A percentile compares a stretch with the other conserved stretches of the same genome.
These are phyloP conservation scores for Pascua guehoae DNA, from an alignment of 1,284 basidiomycete genomes.

Conservation along the genomic window DNA sequence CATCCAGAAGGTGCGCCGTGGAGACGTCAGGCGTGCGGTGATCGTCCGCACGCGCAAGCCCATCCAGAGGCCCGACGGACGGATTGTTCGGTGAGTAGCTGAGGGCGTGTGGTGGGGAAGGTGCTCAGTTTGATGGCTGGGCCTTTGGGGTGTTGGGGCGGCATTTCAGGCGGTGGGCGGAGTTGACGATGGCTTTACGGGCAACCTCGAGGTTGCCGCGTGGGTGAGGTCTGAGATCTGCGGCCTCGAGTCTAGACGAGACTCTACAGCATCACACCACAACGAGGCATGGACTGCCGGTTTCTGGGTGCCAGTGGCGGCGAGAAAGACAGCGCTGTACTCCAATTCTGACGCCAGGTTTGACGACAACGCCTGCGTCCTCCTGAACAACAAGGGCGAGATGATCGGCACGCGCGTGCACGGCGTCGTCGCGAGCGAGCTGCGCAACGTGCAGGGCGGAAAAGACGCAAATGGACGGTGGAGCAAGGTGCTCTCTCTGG, in stretches of 20 bases:
- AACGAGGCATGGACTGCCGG: too few relatives aligned
- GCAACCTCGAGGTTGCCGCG: not conserved
- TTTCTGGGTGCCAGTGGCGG: too few relatives aligned
- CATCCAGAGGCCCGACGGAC: constrained; percentile 40
- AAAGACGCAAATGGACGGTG: constrained; percentile 64
- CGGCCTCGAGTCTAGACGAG: too few relatives aligned
- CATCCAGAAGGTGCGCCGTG: constrained; percentile 71
- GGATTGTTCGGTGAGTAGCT: constrained; percentile 39
- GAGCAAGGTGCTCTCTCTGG: constrained; percentile 89
- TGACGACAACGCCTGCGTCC: constrained; percentile 95
- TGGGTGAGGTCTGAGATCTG: not conserved
- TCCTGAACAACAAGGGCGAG: constrained; percentile 95
- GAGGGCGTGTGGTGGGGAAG: not conserved
- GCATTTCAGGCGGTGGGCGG: not conserved
- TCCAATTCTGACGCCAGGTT: constrained; percentile 57
- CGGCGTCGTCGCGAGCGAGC: constrained; percentile 85
- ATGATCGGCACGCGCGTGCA: constrained; percentile 93
- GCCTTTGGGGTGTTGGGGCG: not conserved
- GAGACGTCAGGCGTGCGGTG: constrained; percentile 90
- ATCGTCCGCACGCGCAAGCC: constrained; percentile 74
- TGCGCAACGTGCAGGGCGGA: constrained; percentile 55
- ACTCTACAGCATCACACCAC: too few relatives aligned
- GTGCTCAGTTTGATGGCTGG: not conserved
- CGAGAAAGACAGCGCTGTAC: not conserved
- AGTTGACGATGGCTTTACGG: not conserved